Base-by-base conservation (phyloP, 192 early-diverging fungal species). In the Linnemannia elongata region DNA sequence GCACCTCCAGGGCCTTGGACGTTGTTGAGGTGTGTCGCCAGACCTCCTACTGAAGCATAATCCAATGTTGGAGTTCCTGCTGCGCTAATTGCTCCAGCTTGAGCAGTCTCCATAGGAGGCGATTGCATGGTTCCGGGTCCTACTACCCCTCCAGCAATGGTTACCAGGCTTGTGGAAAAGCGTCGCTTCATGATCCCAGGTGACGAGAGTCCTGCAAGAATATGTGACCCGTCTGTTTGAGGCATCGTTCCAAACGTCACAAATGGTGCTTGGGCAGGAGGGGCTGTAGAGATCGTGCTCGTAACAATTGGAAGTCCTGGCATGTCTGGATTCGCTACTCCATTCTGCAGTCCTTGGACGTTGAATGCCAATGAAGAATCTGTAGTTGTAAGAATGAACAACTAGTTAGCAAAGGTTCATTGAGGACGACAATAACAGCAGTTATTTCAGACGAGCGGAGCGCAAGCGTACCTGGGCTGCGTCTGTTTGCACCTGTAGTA, bases 121-220 rank as follows among this genome's bases (percentile, higher is more conserved):
- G 70, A 72, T 24, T 72, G 36, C 41, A 72, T 72, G 10, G 70
- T 42, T 10, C 38, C 70, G 13, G 70, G 20, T n/a, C 70, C 70
- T n/a, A 72, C 41, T 27, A 72, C 41, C 44, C 70, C 70, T 72
- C 38, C 36, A 38, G 41, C 70, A 9, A 38, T 42, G 6, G 70
- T 42, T 8, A 42, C 70, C 70, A 72, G n/a, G 13, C 63, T 44
- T 24, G 66, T 44, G 35, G 76, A 78, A n/a, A 78, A 69, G 17
- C 76, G 20, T 7, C 76, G 76, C 45, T 78, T 78, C 42, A 78
- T 38, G 30, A 63, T 45, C 44, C 76, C 76, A 52, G 76, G 33
- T 2, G 76, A 57, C 7, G 66, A 35, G 1, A 69, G 39, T 0
- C 76, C 76, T 38, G 76, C 35, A 7, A 44, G 76, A 33, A 69